Base-by-base conservation (phyloP, 192 early-diverging fungal species). In the Blastocladiella britannica region DNA sequence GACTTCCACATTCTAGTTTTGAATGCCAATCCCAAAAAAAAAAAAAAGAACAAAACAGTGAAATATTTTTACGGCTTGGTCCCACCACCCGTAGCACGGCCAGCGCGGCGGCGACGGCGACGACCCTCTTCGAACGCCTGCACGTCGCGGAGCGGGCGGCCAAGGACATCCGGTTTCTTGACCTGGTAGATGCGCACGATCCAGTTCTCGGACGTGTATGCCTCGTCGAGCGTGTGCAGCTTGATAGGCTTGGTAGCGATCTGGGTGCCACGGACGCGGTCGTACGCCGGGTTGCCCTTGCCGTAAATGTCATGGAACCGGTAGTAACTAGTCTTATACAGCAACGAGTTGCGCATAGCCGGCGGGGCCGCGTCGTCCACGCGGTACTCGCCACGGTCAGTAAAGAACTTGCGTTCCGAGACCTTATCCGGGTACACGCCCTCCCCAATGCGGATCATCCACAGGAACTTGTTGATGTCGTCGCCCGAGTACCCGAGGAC, bases 381-480 rank as follows among this genome's bases (percentile, higher is more conserved):
- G 31, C 84, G 72, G 66, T 97, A 99, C 64, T 95, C 85, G 18
- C 96, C 96, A 5, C 77, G 68, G 2, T 66, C 58, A 26, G 86
- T 97, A 61, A 93, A 97, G 66, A 90, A 99, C 25, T 73, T 72
- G 25, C 73, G 60, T 69, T 99, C 96, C 57, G 72, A 83, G 56
- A 99, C 73, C n/a, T 93, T 81, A 53, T 95, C 81, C 0, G 96
- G 96, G 67, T 85, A 99, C 2, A 99, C 89, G 20, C 91, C 91
- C 70, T 93, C 88, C 0, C 87, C 91, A 67, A 99, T 99, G 54
- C 96, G 83, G 57, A 97, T 85, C 96, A 99, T 99, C 96, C 96
- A 99, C 72, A 99, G 61, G 74, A 94, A 99, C 73, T 99, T 99
- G 80, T 99, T 99, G 74, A 99, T 93, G 67, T 99, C 96, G 70